These are phyloP conservation scores for Alternaria sp. DNA, from an alignment of 2,329 filamentous ascomycete species.

Conservation along the genomic window DNA sequence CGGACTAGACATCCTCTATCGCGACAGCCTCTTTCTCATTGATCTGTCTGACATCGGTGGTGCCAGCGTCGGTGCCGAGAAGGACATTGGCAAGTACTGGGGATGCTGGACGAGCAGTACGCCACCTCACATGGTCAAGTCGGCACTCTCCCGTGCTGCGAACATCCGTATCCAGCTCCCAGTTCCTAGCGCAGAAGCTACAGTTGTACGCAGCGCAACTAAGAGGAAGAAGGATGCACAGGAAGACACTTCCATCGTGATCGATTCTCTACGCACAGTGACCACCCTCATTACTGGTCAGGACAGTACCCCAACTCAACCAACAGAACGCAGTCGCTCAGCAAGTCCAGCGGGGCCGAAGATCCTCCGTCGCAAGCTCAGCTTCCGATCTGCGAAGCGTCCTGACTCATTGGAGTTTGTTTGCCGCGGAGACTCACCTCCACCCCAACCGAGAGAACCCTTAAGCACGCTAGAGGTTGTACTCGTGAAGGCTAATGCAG, in stretches of 20 bases:
- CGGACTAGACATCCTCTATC: conserved; percentile 25
- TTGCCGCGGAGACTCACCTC: conserved; percentile 7
- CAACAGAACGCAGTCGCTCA: not conserved
- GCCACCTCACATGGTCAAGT: conserved; percentile 23
- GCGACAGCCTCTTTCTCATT: conserved; percentile 28
- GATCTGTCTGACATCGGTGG: conserved; percentile 27
- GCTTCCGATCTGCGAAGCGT: conserved; percentile 7
- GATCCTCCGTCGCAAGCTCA: conserved; percentile 11
- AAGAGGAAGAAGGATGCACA: conserved; percentile 32
- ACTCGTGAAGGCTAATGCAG: conserved; percentile 27
- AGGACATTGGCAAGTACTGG: conserved; percentile 19
- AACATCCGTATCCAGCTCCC: conserved; percentile 32
- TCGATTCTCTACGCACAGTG: conserved; percentile 25
- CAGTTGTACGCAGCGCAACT: conserved; percentile 17
- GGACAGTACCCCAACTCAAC: not conserved
- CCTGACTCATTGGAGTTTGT: conserved; percentile 10
- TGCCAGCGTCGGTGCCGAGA: conserved; percentile 14
- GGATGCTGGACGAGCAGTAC: conserved; percentile 27
- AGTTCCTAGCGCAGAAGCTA: conserved; percentile 27
- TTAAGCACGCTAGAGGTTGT: conserved; percentile 30
- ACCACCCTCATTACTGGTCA: conserved; percentile 14
- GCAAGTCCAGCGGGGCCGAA: conserved; percentile 3
- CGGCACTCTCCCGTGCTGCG: conserved; percentile 21
- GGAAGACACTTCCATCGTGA: conserved; percentile 22
- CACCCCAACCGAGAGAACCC: conserved; percentile 8